Conservation (phyloP, 257 asterid genomes). For the Solanum bulbocastanum region DNA sequence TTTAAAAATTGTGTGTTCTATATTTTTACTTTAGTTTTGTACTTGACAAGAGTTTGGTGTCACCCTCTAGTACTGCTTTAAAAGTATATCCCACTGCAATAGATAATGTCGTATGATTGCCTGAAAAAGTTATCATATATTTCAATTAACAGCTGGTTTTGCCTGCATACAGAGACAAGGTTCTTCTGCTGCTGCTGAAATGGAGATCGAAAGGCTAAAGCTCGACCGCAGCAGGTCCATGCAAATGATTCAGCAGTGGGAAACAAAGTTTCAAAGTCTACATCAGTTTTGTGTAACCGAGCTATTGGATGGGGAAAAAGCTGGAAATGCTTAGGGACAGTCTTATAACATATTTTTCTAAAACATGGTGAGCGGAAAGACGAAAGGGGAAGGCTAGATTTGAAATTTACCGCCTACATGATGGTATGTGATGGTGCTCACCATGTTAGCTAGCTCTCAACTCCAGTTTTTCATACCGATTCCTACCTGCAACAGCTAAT, state of each 20-base stretch:
- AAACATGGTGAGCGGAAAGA: neutral
- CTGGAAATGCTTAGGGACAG: slow-evolving; percentile 17
- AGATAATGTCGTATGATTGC: neutral
- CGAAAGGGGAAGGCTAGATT: neutral
- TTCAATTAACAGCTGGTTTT: neutral
- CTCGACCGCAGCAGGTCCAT: slow-evolving; percentile 38
- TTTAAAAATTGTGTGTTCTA: neutral
- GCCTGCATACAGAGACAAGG: slow-evolving; percentile 48
- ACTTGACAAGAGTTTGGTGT: neutral
- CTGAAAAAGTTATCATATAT: neutral
- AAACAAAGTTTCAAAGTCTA: slow-evolving; percentile 43
- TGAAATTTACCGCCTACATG: neutral
- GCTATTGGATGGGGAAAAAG: slow-evolving; percentile 40
- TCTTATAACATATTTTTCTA: neutral
- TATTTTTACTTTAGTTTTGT: neutral
- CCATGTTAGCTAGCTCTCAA: neutral
- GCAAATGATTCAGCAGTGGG: slow-evolving; percentile 60
- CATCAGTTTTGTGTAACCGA: slow-evolving; percentile 58
- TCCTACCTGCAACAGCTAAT: neutral
- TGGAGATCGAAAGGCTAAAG: slow-evolving; percentile 63
- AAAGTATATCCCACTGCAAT: neutral
- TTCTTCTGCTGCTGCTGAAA: slow-evolving; percentile 66
- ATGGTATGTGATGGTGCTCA: neutral
- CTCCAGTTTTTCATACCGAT: neutral
- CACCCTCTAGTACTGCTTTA: neutral